Conservation (phyloP, 768 basidiomycete genomes). For the Lactarius akahatsu region DNA sequence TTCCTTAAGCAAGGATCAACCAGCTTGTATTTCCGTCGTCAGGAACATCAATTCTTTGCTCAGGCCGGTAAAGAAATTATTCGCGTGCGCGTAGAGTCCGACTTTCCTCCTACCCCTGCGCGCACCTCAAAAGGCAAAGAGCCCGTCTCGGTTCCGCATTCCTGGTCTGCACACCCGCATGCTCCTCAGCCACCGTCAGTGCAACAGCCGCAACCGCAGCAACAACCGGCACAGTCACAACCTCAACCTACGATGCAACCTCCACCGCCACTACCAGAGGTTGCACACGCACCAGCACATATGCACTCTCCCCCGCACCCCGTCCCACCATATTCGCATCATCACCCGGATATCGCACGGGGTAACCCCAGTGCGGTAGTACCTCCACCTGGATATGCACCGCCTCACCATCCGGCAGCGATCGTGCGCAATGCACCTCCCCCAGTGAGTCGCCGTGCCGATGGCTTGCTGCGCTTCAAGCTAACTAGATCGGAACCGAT, state of each 20-base stretch:
- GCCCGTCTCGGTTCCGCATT: slow-evolving; percentile 15
- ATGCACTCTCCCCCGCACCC: slow-evolving; percentile 30
- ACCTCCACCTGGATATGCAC: slow-evolving; percentile 34
- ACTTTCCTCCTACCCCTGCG: slow-evolving; percentile 38
- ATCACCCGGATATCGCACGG: slow-evolving; percentile 36
- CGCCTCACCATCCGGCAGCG: slow-evolving; percentile 20
- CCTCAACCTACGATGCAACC: slow-evolving; percentile 19
- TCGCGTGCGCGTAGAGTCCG: slow-evolving; percentile 69
- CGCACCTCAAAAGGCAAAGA: slow-evolving; percentile 29
- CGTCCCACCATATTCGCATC: slow-evolving; percentile 38
- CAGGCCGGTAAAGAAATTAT: slow-evolving; percentile 77
- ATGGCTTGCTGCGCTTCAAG: slow-evolving; percentile 17
- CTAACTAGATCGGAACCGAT: slow-evolving; percentile 25
- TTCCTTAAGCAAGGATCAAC: slow-evolving; percentile 65
- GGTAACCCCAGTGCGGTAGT: slow-evolving; percentile 33
- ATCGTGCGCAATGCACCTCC: slow-evolving; percentile 25
- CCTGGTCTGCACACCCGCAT: slow-evolving; percentile 19
- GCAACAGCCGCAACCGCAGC: neutral
- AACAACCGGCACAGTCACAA: slow-evolving; percentile 7
- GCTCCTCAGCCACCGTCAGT: slow-evolving; percentile 33
- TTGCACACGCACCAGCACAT: slow-evolving; percentile 22
- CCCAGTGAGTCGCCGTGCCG: slow-evolving; percentile 23
- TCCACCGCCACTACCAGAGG: slow-evolving; percentile 24
- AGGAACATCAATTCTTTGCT: slow-evolving; percentile 80
- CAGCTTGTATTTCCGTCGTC: slow-evolving; percentile 67